These are phyloP conservation scores for Phytopythium mirpurense DNA, from an alignment of 352 stramenopile species.

Conservation along the genomic window DNA sequence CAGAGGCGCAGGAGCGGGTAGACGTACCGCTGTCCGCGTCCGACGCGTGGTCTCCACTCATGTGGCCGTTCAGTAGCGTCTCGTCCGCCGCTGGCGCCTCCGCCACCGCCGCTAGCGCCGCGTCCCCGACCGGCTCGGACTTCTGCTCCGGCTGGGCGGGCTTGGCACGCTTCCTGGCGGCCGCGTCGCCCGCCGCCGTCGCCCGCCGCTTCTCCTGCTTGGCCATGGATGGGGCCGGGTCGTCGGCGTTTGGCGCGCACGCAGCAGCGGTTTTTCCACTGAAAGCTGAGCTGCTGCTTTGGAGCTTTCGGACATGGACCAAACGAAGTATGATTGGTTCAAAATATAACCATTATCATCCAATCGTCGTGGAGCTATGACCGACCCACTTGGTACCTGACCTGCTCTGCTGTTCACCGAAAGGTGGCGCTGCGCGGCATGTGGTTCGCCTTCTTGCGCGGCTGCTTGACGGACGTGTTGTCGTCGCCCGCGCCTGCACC, in stretches of 20 bases:
- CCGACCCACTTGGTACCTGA: too few species aligned
- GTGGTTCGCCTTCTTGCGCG: constrained; percentile 80
- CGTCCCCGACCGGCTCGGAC: too few species aligned
- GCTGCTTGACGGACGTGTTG: constrained; percentile 19
- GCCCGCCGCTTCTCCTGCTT: constrained; percentile 6
- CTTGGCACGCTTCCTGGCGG: constrained; percentile 25
- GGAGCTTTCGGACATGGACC: too few species aligned
- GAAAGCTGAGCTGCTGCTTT: too few species aligned
- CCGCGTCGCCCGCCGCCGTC: background rate
- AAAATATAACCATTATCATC: too few species aligned
- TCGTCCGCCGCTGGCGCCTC: background rate
- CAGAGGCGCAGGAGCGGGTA: background rate
- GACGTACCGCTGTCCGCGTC: background rate
- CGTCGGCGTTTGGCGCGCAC: background rate
- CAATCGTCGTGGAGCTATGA: background rate
- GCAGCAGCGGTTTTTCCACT: background rate
- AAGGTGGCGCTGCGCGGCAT: constrained; percentile 83
- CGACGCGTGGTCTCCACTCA: background rate
- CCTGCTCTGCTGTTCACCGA: too few species aligned
- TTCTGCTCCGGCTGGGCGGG: background rate
- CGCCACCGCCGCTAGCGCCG: background rate
- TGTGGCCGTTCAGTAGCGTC: background rate
- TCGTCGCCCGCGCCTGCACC: constrained; percentile 16
- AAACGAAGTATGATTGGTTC: too few species aligned
- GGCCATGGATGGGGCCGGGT: constrained; percentile 1